These are phyloP conservation scores for Byssochlamys sp. DNA, from an alignment of 2,329 filamentous ascomycete genomes.

Conservation along the genomic window DNA sequence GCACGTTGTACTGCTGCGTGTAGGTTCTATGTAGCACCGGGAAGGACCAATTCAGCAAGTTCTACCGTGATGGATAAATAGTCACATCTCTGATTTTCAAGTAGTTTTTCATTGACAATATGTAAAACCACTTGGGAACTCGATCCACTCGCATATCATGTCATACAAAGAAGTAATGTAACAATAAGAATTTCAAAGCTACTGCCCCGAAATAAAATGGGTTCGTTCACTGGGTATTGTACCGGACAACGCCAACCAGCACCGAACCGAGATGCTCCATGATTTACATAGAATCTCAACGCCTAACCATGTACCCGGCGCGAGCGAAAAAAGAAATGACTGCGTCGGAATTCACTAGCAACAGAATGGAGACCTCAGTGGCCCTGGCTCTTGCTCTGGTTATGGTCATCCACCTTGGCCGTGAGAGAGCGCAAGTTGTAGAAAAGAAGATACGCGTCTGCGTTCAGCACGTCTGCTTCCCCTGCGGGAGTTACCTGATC, in stretches of 20 bases:
- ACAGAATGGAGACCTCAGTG: background rate
- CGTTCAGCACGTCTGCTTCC: constrained; percentile 73
- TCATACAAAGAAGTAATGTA: background rate
- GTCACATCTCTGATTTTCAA: no score
- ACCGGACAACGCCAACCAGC: background rate
- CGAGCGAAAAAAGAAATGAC: background rate
- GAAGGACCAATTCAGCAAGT: no score
- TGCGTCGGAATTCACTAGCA: background rate
- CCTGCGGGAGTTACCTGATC: constrained; percentile 78
- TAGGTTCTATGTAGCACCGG: no score
- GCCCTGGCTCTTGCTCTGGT: background rate
- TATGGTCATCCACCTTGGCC: background rate
- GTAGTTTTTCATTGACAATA: no score
- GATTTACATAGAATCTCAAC: background rate
- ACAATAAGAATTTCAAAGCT: background rate
- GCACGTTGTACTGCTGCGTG: no score
- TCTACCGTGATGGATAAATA: no score
- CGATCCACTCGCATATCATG: no score
- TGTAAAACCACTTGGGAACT: no score
- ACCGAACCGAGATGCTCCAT: background rate
- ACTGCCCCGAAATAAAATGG: background rate
- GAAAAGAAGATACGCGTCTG: constrained; percentile 83
- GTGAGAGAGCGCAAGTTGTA: constrained; percentile 45
- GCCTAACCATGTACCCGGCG: background rate
- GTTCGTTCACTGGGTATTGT: background rate